phyloP scores from a whole-genome alignment of 2,329 filamentous ascomycete species.

The Trichoderma citrinoviride region DNA sequence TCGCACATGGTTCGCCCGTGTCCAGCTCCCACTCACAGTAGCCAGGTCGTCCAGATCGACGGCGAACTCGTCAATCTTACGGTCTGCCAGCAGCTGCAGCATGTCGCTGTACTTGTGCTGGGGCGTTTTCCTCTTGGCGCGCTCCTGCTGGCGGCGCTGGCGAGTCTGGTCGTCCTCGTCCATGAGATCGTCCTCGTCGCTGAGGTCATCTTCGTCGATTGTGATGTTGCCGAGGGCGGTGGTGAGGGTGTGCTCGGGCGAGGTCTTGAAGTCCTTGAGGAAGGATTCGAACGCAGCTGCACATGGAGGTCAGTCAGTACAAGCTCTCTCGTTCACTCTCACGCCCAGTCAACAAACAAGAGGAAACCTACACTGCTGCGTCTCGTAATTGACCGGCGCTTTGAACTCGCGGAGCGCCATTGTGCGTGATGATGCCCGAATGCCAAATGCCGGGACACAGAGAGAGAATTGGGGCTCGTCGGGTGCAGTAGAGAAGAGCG shows the following conservation, averaged over 20 bases:
- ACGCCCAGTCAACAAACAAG: neutral
- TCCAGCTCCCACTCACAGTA: conserved; percentile 50
- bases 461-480: conserved; percentile 16
- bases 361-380: conserved; percentile 69
- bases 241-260: conserved; percentile 66
- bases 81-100: conserved; percentile 82
- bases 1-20: neutral
- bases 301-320: neutral
- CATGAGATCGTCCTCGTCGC: conserved; percentile 92
- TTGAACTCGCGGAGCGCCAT: conserved; percentile 87
- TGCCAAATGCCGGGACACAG: conserved; percentile 22
- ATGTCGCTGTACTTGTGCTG: conserved; percentile 86
- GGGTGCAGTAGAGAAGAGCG: conserved; percentile 17
- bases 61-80: conserved; percentile 70
- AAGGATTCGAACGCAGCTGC: conserved; percentile 83
- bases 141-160: conserved; percentile 49
- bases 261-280: conserved; percentile 81
- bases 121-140: conserved; percentile 51
- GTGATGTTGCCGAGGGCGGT: conserved; percentile 81
- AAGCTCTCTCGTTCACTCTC: too few species aligned
- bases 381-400: conserved; percentile 79
- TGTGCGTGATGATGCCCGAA: conserved; percentile 30
- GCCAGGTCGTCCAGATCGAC: conserved; percentile 89
- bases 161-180: conserved; percentile 69
- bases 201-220: conserved; percentile 81